Evolutionary conservation across 2,329 filamentous ascomycete species (phyloP), one percentile per base, ranked within the genome.

Genomic region (Claviceps sp.): DNA sequence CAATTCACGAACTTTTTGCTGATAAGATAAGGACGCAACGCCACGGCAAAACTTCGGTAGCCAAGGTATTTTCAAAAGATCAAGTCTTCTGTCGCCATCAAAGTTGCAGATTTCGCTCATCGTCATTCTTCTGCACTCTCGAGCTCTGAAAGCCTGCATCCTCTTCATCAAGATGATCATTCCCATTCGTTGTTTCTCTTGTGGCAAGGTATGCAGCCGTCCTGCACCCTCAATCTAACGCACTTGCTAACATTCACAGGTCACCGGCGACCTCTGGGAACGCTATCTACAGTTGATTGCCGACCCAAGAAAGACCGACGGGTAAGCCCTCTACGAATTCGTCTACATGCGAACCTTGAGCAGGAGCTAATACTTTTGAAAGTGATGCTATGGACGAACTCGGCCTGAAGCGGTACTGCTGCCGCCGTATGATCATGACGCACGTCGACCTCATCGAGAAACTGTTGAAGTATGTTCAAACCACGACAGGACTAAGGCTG

Each of bases 371-470:
- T n/a, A 13, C 3, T 7, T 44, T 39, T 22, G 8, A 26, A 37
- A 96, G 93, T 64, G 89, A 96, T 67, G 93, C 91, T 43, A 95
- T 98, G 85, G 90, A 97, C 69, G 80, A 89, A 66, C 82, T 98
- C 50, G 89, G 89, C 52, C 85, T 94, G 64, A 91, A 88, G 71
- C 82, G 93, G 61, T 98, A 98, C 76, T 98, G 93, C 79, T 98
- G 93, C 75, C 87, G 93, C 61, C 86, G 93, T 64, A 98, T 98
- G 93, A 83, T 98, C 69, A 96, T 98, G 86, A 98, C 93, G 54
- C 93, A 98, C 71, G 93, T 98, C 62, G 93, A 98, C 68, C 77
- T 98, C 56, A 96, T 98, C 61, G 93, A 98, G 77, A 98, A 98
- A 73, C 81, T 98, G 49, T 81, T 98, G 58, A 88, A 91, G 87